Evolutionary conservation across 345 rosid species (phyloP).

Genomic region (Rhodomyrtus tomentosa): DNA sequence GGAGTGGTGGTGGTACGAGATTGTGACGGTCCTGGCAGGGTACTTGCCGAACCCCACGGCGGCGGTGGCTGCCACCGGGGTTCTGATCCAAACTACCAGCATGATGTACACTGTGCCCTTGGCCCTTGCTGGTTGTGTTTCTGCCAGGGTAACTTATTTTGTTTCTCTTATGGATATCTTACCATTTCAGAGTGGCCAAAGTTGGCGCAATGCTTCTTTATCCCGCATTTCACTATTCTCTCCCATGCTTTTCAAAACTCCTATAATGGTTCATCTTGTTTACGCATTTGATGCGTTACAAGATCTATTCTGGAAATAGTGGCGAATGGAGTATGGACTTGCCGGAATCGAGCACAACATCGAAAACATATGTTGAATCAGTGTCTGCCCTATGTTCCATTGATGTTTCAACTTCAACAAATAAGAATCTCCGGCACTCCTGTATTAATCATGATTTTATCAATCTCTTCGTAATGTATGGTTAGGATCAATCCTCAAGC

Average conservation of each 20-base stretch:
- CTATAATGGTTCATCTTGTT: background rate
- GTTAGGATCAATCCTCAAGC: background rate
- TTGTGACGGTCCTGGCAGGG: constrained; percentile 79
- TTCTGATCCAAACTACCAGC: constrained; percentile 91
- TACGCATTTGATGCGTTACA: background rate
- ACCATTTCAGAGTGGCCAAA: background rate
- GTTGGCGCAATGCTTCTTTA: background rate
- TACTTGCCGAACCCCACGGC: constrained; percentile 75
- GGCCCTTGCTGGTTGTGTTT: constrained; percentile 97
- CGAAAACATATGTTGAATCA: background rate
- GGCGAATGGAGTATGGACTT: background rate
- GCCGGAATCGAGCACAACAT: background rate
- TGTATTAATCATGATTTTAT: background rate
- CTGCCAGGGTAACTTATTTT: constrained; percentile 66
- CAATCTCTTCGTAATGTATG: background rate
- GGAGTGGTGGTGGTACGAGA: constrained; percentile 99
- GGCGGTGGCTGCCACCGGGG: constrained; percentile 92
- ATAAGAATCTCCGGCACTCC: background rate
- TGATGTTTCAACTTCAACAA: no score
- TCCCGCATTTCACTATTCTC: background rate
- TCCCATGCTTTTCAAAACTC: background rate
- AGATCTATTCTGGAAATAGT: background rate
- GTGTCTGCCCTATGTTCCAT: background rate
- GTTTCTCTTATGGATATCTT: background rate
- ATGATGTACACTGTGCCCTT: constrained; percentile 98